Evolutionary conservation across 2,329 filamentous ascomycete species (phyloP).

Genomic region (Fusarium transvaalense): DNA sequence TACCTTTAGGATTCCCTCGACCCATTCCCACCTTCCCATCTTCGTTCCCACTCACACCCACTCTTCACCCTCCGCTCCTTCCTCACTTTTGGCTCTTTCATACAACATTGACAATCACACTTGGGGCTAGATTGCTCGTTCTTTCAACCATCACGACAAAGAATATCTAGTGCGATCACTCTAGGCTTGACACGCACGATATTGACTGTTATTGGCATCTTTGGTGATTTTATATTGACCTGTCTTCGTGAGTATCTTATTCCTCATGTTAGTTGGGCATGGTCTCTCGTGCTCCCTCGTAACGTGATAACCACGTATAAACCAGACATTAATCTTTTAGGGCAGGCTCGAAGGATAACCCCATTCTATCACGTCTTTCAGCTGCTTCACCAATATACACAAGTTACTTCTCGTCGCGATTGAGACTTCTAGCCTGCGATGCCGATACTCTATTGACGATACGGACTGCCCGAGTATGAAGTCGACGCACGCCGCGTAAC

Average conservation of each 20-base stretch:
- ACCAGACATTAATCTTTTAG: conserved; percentile 32
- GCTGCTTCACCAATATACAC: conserved; percentile 1
- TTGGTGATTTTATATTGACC: conserved; percentile 16
- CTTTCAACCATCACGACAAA: conserved; percentile 26
- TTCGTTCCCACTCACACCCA: conserved; percentile 47
- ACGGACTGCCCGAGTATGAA: conserved; percentile 46
- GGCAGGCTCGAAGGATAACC: conserved; percentile 14
- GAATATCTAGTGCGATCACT: conserved; percentile 21
- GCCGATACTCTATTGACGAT: conserved; percentile 44
- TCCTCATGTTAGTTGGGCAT: conserved; percentile 46
- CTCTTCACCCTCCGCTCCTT: conserved; percentile 43
- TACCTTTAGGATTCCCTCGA: conserved; percentile 48
- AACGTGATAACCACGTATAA: conserved; percentile 24
- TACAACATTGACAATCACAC: conserved; percentile 37
- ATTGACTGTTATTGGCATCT: conserved; percentile 14
- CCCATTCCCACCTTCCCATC: conserved; percentile 49
- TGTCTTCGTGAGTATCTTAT: conserved; percentile 35
- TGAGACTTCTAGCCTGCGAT: conserved; percentile 44
- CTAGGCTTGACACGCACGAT: conserved; percentile 5
- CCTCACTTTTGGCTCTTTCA: conserved; percentile 44
- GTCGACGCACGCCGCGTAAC: conserved; percentile 39
- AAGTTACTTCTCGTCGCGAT: conserved; percentile 32
- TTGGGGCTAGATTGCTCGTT: conserved; percentile 39
- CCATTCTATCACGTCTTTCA: background rate
- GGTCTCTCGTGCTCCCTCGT: conserved; percentile 32